Base-by-base conservation (phyloP, 2,329 filamentous ascomycete genomes). In the Diaporthe vaccinii region DNA sequence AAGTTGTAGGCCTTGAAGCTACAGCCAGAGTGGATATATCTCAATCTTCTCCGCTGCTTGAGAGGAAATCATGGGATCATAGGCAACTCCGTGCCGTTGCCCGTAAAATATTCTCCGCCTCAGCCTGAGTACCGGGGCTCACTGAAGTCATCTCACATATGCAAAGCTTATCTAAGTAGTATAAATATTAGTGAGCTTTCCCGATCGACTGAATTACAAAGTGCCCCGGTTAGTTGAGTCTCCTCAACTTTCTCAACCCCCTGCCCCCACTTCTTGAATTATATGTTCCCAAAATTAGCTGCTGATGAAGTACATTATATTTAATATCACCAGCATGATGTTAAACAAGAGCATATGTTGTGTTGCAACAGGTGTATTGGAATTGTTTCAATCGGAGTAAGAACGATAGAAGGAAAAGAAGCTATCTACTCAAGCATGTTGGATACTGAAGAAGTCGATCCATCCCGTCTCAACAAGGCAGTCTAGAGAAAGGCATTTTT, bases 401-500 rank as follows among this genome's bases (percentile, higher is more conserved):
- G 7, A 51, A 36, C 31, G 44, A 67, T 31, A 25, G 44, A 51
- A 51, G 28, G 28, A 51, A 67, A 14, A 51, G 8, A 68, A 34
- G 17, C 44, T 36, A 68, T 51, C 44, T 53, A 51, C 17, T 3
- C 36, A 51, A 51, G 31, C 12, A 22, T 12, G 22, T 20, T 49
- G n/a, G 5, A 67, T 36, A 36, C 44, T n/a, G 12, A 10, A 14
- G 62, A 25, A 22, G 31, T 51, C 62, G 8, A 9, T 4, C 44
- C 28, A 6, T n/a, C 5, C 28, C 17, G 5, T 17, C 31, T 68
- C 62, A 51, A 25, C 31, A 51, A 51, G 31, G 31, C 14, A 34
- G 62, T 51, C 44, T 68, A 51, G 17, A 36, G 31, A 68, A 68
- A 36, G 46, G 25, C 34, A 68, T n/a, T 36, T 51, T 51, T 31